These are phyloP conservation scores for Staphylotrichum tortipilum DNA, from an alignment of 495 filamentous ascomycete genomes.

Conservation along the genomic window DNA sequence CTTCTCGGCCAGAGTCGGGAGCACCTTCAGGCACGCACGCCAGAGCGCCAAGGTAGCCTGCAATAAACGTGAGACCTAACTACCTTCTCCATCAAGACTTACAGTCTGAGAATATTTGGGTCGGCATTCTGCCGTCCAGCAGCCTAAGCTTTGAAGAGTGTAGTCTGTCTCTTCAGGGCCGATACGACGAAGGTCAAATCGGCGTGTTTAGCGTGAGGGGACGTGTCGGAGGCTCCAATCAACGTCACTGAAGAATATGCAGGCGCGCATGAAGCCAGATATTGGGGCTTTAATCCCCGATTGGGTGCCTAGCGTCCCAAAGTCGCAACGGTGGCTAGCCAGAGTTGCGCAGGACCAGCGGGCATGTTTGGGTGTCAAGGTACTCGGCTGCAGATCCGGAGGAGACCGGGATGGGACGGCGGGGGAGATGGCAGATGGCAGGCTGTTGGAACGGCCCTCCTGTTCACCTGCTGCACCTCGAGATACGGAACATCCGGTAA, in stretches of 20 bases:
- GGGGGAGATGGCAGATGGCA: too few relatives aligned
- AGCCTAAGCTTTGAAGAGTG: background rate
- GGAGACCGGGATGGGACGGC: background rate
- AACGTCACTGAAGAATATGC: background rate
- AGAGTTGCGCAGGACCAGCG: background rate
- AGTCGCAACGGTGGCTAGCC: constrained; percentile 1
- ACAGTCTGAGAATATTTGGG: background rate
- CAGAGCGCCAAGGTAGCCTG: background rate
- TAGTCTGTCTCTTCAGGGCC: background rate
- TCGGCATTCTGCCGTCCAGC: background rate
- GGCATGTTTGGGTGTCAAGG: background rate
- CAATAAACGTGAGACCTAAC: background rate
- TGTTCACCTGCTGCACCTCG: too few relatives aligned
- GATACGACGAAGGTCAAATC: background rate
- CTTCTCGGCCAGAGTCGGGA: too few relatives aligned
- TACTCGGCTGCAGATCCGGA: background rate
- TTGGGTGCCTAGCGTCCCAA: background rate
- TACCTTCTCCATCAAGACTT: background rate
- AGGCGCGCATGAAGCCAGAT: constrained; percentile 1
- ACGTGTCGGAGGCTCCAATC: background rate
- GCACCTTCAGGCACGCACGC: too few relatives aligned
- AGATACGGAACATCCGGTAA: too few relatives aligned
- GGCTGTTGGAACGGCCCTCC: background rate
- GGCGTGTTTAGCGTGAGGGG: background rate
- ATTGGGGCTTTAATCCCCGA: constrained; percentile 9